A percentile compares a stretch with the other conserved stretches of the same genome.
phyloP scores from a whole-genome alignment of 495 filamentous ascomycete genomes.

The Aspergillus homomorphus region DNA sequence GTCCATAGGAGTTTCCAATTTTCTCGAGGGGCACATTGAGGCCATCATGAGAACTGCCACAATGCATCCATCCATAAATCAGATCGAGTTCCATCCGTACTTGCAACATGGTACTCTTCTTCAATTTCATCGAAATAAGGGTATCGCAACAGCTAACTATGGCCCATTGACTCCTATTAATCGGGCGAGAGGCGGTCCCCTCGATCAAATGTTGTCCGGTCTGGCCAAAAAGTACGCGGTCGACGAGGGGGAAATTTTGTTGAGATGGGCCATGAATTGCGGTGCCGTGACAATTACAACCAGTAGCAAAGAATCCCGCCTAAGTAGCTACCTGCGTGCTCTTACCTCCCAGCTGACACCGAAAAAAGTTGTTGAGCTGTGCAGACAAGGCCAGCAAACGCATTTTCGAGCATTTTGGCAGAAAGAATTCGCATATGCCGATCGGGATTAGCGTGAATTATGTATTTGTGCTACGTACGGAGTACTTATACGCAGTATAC shows the following conservation, averaged over 20 bases:
- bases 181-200: slow-evolving; percentile 64
- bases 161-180: slow-evolving; percentile 62
- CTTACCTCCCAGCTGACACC: slow-evolving; percentile 71
- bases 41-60: slow-evolving; percentile 63
- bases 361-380: slow-evolving; percentile 66
- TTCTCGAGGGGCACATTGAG: slow-evolving; percentile 63
- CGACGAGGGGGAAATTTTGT: slow-evolving; percentile 59
- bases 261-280: slow-evolving; percentile 81
- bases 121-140: slow-evolving; percentile 59
- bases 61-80: slow-evolving; percentile 68
- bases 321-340: slow-evolving; percentile 61
- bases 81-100: slow-evolving; percentile 88
- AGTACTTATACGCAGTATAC: background rate
- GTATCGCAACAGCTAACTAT: slow-evolving; percentile 71
- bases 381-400: slow-evolving; percentile 57
- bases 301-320: slow-evolving; percentile 64
- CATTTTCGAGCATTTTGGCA: slow-evolving; percentile 69
- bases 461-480: no score
- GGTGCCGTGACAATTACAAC: slow-evolving; percentile 77
- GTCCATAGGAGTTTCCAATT: slow-evolving; percentile 86
- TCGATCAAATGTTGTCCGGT: slow-evolving; percentile 56
- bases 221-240: slow-evolving; percentile 79
- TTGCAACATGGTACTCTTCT: slow-evolving; percentile 72
- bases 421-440: slow-evolving; percentile 56
- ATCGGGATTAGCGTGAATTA: slow-evolving; percentile 47